A percentile compares a stretch with the other conserved stretches of the same genome.
Conservation (phyloP, 148 eudicot species). For the Suaeda aralocaspica region DNA sequence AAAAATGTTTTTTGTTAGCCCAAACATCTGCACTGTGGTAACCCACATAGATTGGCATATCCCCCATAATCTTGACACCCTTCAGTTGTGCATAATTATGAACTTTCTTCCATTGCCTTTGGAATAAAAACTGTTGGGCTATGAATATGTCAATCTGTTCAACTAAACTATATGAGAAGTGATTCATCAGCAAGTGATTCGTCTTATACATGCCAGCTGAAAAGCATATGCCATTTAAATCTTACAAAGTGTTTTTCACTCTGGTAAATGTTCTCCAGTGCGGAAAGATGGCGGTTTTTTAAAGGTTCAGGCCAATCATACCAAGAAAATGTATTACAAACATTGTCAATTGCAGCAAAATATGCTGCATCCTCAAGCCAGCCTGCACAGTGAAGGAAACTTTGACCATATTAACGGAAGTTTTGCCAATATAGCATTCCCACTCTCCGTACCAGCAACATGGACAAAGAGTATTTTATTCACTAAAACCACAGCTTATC, state of each 20-base stretch:
- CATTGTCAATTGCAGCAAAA: slow-evolving; percentile 91
- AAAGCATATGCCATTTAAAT: slow-evolving; percentile 19
- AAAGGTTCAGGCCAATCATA: slow-evolving; percentile 93
- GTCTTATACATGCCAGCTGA: slow-evolving; percentile 7
- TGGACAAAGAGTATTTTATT: neutral
- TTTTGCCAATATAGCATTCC: neutral
- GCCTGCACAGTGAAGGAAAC: slow-evolving; percentile 41
- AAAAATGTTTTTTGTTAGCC: slow-evolving; percentile 83
- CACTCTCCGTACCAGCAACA: slow-evolving; percentile 3
- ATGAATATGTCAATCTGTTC: slow-evolving; percentile 75
- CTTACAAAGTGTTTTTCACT: slow-evolving; percentile 77
- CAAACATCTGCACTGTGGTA: slow-evolving; percentile 99
- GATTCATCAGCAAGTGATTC: slow-evolving; percentile 20
- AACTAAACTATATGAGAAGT: slow-evolving; percentile 33
- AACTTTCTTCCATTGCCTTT: slow-evolving; percentile 92
- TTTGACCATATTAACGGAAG: slow-evolving; percentile 1
- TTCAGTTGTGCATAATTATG: slow-evolving; percentile 62
- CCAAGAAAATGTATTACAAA: slow-evolving; percentile 63
- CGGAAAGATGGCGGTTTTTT: slow-evolving; percentile 82
- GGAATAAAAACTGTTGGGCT: slow-evolving; percentile 88
- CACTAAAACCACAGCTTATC: no score
- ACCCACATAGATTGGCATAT: slow-evolving; percentile 99
- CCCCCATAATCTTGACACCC: slow-evolving; percentile 94
- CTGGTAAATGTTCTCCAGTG: slow-evolving; percentile 73
- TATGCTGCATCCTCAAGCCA: slow-evolving; percentile 99